Percentiles rank a stretch among this genome's conserved stretches.
These are phyloP conservation scores for Hygrocybe coccinea DNA, from an alignment of 768 basidiomycete species.

Conservation along the genomic window DNA sequence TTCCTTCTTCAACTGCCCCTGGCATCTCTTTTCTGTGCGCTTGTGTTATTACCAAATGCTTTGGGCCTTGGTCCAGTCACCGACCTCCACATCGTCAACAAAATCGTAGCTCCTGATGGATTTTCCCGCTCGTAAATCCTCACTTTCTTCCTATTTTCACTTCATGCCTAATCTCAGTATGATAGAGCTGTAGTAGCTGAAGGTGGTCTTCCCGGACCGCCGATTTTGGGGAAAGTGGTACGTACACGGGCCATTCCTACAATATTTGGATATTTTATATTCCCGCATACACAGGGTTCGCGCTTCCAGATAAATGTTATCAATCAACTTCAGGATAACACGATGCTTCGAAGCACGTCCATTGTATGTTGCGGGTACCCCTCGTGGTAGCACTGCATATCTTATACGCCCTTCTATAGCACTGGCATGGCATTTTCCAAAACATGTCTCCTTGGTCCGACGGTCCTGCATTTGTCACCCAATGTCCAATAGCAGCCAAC, in stretches of 20 bases:
- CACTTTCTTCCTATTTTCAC: not conserved
- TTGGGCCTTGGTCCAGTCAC: conserved; percentile 5
- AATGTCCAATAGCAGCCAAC: conserved; percentile 41
- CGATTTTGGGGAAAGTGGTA: conserved; percentile 36
- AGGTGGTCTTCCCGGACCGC: conserved; percentile 30
- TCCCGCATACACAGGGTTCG: conserved; percentile 27
- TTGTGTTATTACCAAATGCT: too few relatives aligned
- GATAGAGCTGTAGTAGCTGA: conserved; percentile 26
- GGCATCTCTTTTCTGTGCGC: too few relatives aligned
- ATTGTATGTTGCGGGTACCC: conserved; percentile 27
- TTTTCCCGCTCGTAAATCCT: conserved; percentile 7
- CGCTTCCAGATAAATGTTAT: conserved; percentile 40
- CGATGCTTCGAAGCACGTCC: conserved; percentile 39
- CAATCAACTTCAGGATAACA: conserved; percentile 34
- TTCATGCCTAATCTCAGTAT: not conserved
- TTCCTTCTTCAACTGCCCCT: too few relatives aligned
- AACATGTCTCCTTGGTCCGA: conserved; percentile 30
- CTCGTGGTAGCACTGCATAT: not conserved
- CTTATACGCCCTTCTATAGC: conserved; percentile 12
- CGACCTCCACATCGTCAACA: conserved; percentile 7
- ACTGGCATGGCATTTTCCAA: conserved; percentile 36
- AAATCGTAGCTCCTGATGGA: conserved; percentile 8
- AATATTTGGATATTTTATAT: not conserved
- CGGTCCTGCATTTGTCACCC: conserved; percentile 21
- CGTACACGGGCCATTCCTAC: not conserved